Conservation (phyloP, 1,284 basidiomycete species). For the Sanghuangporus sanghuang region DNA sequence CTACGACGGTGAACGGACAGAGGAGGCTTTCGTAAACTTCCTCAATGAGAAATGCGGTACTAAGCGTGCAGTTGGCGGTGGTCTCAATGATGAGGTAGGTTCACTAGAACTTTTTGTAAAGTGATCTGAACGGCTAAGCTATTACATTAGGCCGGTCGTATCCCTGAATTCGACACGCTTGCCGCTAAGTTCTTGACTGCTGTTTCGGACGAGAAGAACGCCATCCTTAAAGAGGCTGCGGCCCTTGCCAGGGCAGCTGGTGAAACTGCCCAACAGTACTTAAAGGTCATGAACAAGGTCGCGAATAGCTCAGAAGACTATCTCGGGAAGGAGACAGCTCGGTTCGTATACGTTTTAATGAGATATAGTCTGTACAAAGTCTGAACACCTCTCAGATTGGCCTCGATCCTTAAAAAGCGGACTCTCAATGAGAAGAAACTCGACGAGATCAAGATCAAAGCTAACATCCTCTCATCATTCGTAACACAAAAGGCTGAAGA, state of each 20-base stretch:
- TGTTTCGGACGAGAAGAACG: conserved; percentile 46
- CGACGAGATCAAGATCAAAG: conserved; percentile 92
- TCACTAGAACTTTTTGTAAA: conserved; percentile 12
- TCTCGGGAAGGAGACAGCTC: conserved; percentile 80
- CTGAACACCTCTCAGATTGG: conserved; percentile 39
- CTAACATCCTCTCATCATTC: conserved; percentile 82
- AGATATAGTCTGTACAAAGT: background rate
- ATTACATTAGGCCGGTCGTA: conserved; percentile 65
- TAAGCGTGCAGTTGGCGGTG: conserved; percentile 76
- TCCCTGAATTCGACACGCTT: conserved; percentile 73
- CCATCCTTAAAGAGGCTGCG: conserved; percentile 62
- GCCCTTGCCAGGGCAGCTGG: conserved; percentile 42
- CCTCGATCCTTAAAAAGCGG: conserved; percentile 69
- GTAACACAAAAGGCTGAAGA: conserved; percentile 42
- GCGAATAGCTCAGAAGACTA: conserved; percentile 70
- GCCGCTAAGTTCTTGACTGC: conserved; percentile 76
- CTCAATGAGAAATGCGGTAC: conserved; percentile 90
- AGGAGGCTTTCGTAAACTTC: conserved; percentile 66
- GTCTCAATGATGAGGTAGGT: conserved; percentile 65
- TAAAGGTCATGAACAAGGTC: conserved; percentile 90
- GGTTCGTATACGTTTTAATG: conserved; percentile 44
- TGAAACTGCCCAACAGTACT: conserved; percentile 72
- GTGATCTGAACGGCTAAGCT: background rate
- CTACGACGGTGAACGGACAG: conserved; percentile 67
- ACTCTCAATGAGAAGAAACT: conserved; percentile 73